Conservation (phyloP, 1,284 basidiomycete species). For the Porogramme epimiltina region DNA sequence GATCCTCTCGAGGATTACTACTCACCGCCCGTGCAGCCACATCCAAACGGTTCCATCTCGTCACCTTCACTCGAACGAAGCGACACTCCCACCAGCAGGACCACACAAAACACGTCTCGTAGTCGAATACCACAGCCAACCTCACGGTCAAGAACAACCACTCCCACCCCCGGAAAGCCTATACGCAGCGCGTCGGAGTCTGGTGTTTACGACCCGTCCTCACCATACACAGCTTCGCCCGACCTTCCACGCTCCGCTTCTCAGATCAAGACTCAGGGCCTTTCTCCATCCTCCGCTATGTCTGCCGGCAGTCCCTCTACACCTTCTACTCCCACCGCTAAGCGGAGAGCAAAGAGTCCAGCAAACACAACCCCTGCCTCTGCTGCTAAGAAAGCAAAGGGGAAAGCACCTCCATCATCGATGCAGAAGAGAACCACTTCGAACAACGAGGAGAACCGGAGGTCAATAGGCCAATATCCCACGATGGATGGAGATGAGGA, state of each 20-base stretch:
- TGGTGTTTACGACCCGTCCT: conserved; percentile 14
- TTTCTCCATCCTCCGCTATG: conserved; percentile 10
- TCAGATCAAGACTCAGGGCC: conserved; percentile 20
- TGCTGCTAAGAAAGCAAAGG: conserved; percentile 40
- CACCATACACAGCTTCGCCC: conserved; percentile 9
- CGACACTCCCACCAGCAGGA: conserved; percentile 18
- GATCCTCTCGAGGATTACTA: conserved; percentile 27
- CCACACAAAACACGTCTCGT: conserved; percentile 16
- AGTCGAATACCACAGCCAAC: conserved; percentile 27
- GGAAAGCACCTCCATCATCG: conserved; percentile 33
- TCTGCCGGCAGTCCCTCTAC: conserved; percentile 14
- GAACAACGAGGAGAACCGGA: conserved; percentile 34
- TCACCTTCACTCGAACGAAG: conserved; percentile 25
- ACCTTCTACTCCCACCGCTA: conserved; percentile 29
- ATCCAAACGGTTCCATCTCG: conserved; percentile 25
- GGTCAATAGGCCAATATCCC: conserved; percentile 66
- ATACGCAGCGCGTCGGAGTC: conserved; percentile 19
- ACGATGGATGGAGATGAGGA: conserved; percentile 53
- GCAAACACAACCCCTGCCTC: conserved; percentile 33
- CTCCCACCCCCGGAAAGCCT: conserved; percentile 19
- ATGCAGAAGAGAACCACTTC: conserved; percentile 22
- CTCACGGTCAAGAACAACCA: conserved; percentile 11
- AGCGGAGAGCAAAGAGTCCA: conserved; percentile 48
- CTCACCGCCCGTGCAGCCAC: conserved; percentile 23
- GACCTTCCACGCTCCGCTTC: conserved; percentile 20